Base-by-base conservation (phyloP, 1,284 basidiomycete genomes). In the Sporisorium iseilematis-ciliati region DNA sequence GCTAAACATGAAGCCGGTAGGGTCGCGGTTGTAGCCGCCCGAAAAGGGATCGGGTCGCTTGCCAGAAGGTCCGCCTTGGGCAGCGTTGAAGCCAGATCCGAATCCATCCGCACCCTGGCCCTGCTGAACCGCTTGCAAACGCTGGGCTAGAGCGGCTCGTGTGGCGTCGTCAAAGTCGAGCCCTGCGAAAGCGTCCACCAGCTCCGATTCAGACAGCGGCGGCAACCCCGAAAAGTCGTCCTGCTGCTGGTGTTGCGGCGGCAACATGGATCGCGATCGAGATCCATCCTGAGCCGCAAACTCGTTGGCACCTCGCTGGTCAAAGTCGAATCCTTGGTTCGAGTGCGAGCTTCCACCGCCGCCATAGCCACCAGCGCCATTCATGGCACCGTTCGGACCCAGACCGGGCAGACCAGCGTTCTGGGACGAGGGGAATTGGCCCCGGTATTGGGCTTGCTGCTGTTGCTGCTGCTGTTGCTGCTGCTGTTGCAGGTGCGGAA, bases 1-100 rank as follows among this genome's bases (percentile, higher is more conserved):
- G 21, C 69, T 67, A 51, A 80, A 80, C 62, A 75, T 78, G 60
- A 75, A 77, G 1, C 62, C 74, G 46, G 68, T 72, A 1, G 74
- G 74, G 52, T 76, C 74, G 31, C 74, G 58, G 51, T 66, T 68
- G 26, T 65, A 63, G 14, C 64, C 51, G 7, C 48, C 57, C 25
- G 58, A 58, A 25, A 74, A 74, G 2, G 65, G 46, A 20, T 74
- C 65, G 1, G 52, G 1, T 23, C 60, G 60, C 33, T 57, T 62
- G n/a, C 23, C n/a, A 8, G 57, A 5, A 10, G 18, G 12, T 26
- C 33, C 55, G 14, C 23, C 23, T n/a, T 57, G 25, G 0, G 20
- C 42, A n/a, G 41, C 25, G n/a, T n/a, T n/a, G 21, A 29, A 42
- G 3, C 54, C 55, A 21, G 38, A 8, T 41, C 49, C 68, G 42